phyloP scores from a whole-genome alignment of 225 moss, liverwort and hornwort species.

The Sphagnum contortum region DNA sequence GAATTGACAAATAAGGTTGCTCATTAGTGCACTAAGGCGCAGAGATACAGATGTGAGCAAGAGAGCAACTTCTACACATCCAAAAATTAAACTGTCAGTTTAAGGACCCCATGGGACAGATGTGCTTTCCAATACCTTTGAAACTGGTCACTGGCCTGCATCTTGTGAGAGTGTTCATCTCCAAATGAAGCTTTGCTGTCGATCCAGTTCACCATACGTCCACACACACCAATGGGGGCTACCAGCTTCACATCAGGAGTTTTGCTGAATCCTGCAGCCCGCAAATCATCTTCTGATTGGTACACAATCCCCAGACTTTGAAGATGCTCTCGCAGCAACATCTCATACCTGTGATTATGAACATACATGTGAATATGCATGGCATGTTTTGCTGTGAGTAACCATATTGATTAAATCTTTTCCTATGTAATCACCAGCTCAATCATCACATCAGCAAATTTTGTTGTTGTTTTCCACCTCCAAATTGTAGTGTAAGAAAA shows the following conservation, averaged over 20 bases:
- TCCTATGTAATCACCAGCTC: no score
- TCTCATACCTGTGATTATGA: constrained; percentile 38
- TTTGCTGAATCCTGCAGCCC: constrained; percentile 60
- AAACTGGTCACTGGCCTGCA: constrained; percentile 53
- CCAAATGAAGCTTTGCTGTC: constrained; percentile 70
- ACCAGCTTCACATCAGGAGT: constrained; percentile 67
- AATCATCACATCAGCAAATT: no score
- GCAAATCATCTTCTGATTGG: constrained; percentile 54
- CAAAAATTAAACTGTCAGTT: no score
- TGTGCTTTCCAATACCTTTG: constrained; percentile 24
- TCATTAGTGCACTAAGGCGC: no score
- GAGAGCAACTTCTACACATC: no score
- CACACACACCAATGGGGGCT: constrained; percentile 47
- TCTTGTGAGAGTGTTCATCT: constrained; percentile 46
- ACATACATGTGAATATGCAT: background rate
- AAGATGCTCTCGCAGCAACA: constrained; percentile 49
- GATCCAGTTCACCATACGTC: constrained; percentile 66
- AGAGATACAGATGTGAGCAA: no score
- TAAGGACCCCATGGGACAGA: no score
- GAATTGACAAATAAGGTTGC: no score
- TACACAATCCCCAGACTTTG: constrained; percentile 33
- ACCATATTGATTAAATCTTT: no score
- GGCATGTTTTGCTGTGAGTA: background rate
- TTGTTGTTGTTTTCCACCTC: no score
- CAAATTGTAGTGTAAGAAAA: no score